A percentile compares a stretch with the other conserved stretches of the same genome.
phyloP scores from a whole-genome alignment of 2,329 filamentous ascomycete genomes.

The Rugonectria rugulosa region DNA sequence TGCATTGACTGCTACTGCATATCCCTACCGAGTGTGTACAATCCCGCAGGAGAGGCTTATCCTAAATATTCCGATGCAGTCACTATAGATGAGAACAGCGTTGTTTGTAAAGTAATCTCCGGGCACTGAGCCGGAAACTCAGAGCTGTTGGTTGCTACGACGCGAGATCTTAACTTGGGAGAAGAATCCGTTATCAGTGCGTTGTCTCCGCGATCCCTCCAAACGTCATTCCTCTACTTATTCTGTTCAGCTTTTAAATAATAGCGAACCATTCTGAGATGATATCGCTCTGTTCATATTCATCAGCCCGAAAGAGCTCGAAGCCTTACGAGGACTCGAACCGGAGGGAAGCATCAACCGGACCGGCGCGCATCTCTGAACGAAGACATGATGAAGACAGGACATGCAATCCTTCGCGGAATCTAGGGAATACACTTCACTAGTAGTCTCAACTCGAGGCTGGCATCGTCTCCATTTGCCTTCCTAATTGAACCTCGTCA shows the following conservation, averaged over 20 bases:
- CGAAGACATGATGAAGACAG: neutral
- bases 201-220: neutral
- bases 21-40: neutral
- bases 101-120: neutral
- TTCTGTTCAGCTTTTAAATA: neutral
- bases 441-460: neutral
- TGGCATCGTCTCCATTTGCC: neutral
- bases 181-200: neutral
- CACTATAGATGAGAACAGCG: neutral
- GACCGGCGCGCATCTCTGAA: neutral
- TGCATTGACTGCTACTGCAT: slow-evolving; percentile 10
- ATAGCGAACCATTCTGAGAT: neutral
- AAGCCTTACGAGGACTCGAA: no score
- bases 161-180: neutral
- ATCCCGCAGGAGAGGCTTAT: neutral
- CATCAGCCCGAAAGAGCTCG: no score
- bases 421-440: neutral
- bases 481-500: slow-evolving; percentile 6
- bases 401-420: neutral
- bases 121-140: neutral
- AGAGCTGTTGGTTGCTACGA: neutral
- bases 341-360: neutral
- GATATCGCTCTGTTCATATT: no score
- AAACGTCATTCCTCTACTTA: neutral
- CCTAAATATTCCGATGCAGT: slow-evolving; percentile 7